Evolutionary conservation across 2,329 filamentous ascomycete genomes (phyloP).

Genomic region (Aspergillus ochraceus): DNA sequence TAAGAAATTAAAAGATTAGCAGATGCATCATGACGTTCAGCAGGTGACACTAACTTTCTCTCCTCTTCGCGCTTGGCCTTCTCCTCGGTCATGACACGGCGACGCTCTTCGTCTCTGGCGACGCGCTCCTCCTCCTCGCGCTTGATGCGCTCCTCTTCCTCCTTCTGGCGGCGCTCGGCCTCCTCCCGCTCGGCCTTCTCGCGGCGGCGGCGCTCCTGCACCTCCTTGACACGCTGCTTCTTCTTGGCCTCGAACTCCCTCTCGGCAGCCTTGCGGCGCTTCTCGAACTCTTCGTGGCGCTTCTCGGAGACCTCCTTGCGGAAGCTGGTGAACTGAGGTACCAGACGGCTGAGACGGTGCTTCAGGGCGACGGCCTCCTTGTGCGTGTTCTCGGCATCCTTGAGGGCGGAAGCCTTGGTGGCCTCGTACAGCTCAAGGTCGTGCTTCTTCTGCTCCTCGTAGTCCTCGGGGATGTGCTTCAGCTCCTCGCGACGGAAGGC

Average conservation of each 20-base stretch:
- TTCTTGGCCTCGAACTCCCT: conserved; percentile 92
- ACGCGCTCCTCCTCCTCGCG: conserved; percentile 85
- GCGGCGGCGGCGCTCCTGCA: conserved; percentile 75
- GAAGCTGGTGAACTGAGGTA: conserved; percentile 83
- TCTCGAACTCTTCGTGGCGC: conserved; percentile 93
- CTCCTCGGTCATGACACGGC: conserved; percentile 71
- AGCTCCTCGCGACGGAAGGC: conserved; percentile 93
- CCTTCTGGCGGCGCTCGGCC: conserved; percentile 71
- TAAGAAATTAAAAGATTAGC: conserved; percentile 33
- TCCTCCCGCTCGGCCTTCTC: conserved; percentile 86
- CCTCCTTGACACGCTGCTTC: conserved; percentile 80
- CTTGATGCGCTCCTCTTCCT: conserved; percentile 80
- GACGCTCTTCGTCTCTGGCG: conserved; percentile 75
- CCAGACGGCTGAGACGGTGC: conserved; percentile 82
- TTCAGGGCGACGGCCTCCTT: conserved; percentile 90
- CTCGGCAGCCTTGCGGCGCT: conserved; percentile 86
- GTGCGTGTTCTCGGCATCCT: conserved; percentile 83
- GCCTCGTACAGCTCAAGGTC: conserved; percentile 80
- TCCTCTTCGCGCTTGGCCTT: conserved; percentile 60
- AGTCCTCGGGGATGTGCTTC: conserved; percentile 87
- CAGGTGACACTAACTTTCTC: conserved; percentile 51
- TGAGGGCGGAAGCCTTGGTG: conserved; percentile 73
- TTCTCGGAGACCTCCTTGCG: conserved; percentile 78
- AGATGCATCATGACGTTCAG: background rate
- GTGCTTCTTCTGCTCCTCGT: conserved; percentile 74